Base-by-base conservation (phyloP, 768 basidiomycete species). In the Russula foetens region DNA sequence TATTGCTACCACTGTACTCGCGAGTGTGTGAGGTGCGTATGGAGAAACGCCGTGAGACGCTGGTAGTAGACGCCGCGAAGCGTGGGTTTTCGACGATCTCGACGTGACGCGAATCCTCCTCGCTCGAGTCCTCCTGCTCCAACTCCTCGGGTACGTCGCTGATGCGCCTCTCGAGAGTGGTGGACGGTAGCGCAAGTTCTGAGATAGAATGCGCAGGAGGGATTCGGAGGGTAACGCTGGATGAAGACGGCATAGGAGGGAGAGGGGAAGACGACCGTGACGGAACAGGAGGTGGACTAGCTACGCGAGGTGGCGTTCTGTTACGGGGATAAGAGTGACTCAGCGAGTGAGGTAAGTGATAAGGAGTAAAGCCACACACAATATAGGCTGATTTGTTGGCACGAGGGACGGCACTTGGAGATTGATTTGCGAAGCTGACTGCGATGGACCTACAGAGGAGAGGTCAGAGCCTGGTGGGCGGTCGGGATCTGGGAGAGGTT, bases 371-470 rank as follows among this genome's bases (percentile, higher is more conserved):
- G 47, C 43, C 56, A 62, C 60, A 43, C 51, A 62, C 60, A 51
- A 53, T 43, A 51, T 21, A 4, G 51, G 23, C 21, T 52, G 67
- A 35, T 64, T 43, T 21, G 60, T 57, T 52, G 50, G 63, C 41
- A 45, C 54, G 64, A 57, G 26, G 28, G 63, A 41, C 6, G 19
- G 19, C 4, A 24, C 5, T 19, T 56, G 57, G 50, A 69, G 58
- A 47, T 73, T 72, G 52, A 79, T 75, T 71, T 90, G 85, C 19
- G 88, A 89, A 2, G 85, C 85, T 2, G 86, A 88, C 63, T 88
- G 88, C 7, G 87, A 89, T n/a, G 86, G 87, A 0, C 83, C 80
- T 63, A 88, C 73, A 1, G 86, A 87, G n/a, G 82, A 83, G 15
- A 79, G 69, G 69, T 84, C 82, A 56, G 84, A 83, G 4, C 74